Evolutionary conservation across 2,329 filamentous ascomycete species (phyloP).

Genomic region (Lachnellula subtilissima): DNA sequence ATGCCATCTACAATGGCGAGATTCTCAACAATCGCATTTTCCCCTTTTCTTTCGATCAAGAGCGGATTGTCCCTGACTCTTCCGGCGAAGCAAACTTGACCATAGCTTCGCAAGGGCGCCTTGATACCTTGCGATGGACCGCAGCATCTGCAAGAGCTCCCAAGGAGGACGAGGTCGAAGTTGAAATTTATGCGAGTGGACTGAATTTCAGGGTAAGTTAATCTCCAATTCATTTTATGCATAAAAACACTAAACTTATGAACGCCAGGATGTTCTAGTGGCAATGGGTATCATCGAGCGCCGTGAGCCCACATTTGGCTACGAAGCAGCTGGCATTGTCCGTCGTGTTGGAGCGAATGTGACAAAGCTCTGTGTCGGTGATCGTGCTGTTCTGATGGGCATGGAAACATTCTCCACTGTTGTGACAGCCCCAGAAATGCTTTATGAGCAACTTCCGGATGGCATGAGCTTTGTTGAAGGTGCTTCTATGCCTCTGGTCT

Average conservation of each 20-base stretch:
- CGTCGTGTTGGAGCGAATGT: constrained; percentile 23
- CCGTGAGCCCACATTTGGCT: background rate
- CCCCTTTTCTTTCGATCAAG: constrained; percentile 14
- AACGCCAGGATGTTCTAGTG: constrained; percentile 23
- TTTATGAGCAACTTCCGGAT: constrained; percentile 38
- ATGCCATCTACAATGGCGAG: constrained; percentile 19
- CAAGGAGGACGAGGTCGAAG: constrained; percentile 8
- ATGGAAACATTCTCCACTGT: constrained; percentile 18
- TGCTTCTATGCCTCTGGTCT: constrained; percentile 22
- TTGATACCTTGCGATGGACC: constrained; percentile 18
- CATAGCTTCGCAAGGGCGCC: constrained; percentile 9
- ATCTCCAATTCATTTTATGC: no score
- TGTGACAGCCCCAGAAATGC: background rate
- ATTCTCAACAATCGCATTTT: constrained; percentile 26
- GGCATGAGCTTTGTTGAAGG: constrained; percentile 40
- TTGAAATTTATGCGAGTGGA: constrained; percentile 8
- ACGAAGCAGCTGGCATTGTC: constrained; percentile 24
- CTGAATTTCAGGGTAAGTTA: constrained; percentile 21
- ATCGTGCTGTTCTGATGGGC: constrained; percentile 29
- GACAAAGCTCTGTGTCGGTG: constrained; percentile 22
- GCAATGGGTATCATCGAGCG: constrained; percentile 20
- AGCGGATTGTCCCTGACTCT: constrained; percentile 14
- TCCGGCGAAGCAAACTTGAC: constrained; percentile 8
- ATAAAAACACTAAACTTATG: no score
- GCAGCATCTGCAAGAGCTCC: background rate